A percentile compares a stretch with the other conserved stretches of the same genome.
These are phyloP conservation scores for Pestalotiopsis sp. DNA, from an alignment of 2,329 filamentous ascomycete species.

Conservation along the genomic window DNA sequence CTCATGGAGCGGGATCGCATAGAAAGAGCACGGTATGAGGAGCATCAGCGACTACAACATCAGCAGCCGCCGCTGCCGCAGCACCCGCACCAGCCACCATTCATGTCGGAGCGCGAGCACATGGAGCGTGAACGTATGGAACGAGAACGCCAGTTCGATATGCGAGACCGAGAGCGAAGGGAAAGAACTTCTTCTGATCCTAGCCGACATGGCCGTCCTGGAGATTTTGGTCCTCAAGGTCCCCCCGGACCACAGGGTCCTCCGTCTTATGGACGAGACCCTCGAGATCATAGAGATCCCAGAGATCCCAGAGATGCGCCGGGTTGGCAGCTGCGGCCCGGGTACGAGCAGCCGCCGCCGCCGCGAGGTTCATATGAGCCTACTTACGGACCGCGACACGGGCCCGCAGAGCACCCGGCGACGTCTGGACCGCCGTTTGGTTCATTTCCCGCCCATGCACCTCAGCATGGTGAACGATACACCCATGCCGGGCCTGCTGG, in stretches of 20 bases:
- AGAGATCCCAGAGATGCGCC: conserved; percentile 32
- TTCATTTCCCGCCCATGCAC: conserved; percentile 38
- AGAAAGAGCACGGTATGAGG: conserved; percentile 37
- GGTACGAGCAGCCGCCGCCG: conserved; percentile 40
- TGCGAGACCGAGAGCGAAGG: conserved; percentile 37
- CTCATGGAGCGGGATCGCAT: conserved; percentile 47
- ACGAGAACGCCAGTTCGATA: conserved; percentile 38
- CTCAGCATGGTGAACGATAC: conserved; percentile 42
- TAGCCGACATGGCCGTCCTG: conserved; percentile 45
- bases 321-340: conserved; percentile 38
- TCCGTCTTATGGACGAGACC: conserved; percentile 40
- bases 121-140: conserved; percentile 42
- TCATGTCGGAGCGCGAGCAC: conserved; percentile 35
- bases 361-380: conserved; percentile 45
- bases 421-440: conserved; percentile 42
- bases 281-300: neutral
- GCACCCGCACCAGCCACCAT: conserved; percentile 34
- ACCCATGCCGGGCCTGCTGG: conserved; percentile 34
- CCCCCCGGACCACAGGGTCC: conserved; percentile 27
- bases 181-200: conserved; percentile 54
- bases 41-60: conserved; percentile 36
- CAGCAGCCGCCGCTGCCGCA: conserved; percentile 21
- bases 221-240: conserved; percentile 46
- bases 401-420: conserved; percentile 52
- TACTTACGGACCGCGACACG: conserved; percentile 31